Conservation (phyloP, 2,329 filamentous ascomycete species). For the Truncatella angustata region DNA sequence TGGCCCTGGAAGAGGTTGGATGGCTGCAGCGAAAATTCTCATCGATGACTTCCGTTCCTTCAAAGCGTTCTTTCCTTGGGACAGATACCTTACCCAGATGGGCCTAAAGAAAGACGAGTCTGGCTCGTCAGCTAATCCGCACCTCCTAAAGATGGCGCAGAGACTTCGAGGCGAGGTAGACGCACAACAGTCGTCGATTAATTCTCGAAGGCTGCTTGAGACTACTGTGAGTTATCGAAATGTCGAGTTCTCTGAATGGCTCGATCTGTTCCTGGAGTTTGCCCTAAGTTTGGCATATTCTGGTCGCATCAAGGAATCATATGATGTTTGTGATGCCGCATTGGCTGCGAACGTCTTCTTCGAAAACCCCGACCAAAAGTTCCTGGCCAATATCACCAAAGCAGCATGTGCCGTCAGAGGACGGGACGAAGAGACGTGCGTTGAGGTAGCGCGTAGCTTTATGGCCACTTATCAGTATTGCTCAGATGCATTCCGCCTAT, state of each 20-base stretch:
- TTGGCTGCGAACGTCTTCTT: conserved; percentile 81
- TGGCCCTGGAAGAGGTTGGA: conserved; percentile 51
- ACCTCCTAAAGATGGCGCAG: conserved; percentile 55
- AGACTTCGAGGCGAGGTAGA: conserved; percentile 46
- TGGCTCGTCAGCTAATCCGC: conserved; percentile 32
- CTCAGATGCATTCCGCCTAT: conserved; percentile 81
- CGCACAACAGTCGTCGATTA: conserved; percentile 15
- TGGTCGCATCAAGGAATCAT: conserved; percentile 69
- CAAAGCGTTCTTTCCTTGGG: conserved; percentile 65
- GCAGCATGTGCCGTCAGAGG: conserved; percentile 83
- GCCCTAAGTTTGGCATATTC: conserved; percentile 71
- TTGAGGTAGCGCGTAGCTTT: conserved; percentile 74
- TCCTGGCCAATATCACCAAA: conserved; percentile 75
- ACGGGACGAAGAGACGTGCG: conserved; percentile 74
- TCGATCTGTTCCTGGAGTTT: conserved; percentile 87
- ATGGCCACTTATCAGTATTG: conserved; percentile 79
- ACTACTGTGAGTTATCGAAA: conserved; percentile 54
- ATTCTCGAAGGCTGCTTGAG: conserved; percentile 20
- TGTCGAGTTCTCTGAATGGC: conserved; percentile 80
- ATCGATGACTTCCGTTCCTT: conserved; percentile 63
- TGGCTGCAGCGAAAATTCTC: conserved; percentile 57
- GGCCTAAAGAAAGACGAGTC: conserved; percentile 39
- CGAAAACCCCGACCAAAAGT: conserved; percentile 63
- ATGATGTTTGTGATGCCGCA: conserved; percentile 75
- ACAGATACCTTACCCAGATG: conserved; percentile 61